Base-by-base conservation (phyloP, 73 alveolate species). In the Blepharisma japonicum region DNA sequence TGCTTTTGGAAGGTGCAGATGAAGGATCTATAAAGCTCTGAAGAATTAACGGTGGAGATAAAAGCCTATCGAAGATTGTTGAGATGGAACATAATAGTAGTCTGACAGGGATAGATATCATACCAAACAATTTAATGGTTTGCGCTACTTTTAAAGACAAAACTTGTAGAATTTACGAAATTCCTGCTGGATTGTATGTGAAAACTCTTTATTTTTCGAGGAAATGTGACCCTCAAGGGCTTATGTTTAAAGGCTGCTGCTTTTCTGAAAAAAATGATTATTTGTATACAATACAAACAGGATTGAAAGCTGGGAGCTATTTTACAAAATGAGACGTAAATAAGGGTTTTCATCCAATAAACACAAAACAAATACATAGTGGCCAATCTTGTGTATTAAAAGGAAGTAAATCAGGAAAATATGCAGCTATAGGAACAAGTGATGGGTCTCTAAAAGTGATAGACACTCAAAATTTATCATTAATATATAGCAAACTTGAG, bases 361-460 rank as follows among this genome's bases (percentile, higher is more conserved):
- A 70, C 32, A 14, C 80, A 18, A 23, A 18, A n/a, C 18, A 47
- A 45, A 45, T 70, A 1, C 27, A n/a, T 9, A 70, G 27, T 70
- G 21, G 55, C 5, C 20, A 48, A 23, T n/a, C 66, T 9, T 9
- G 47, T 18, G 14, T n/a, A 9, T 9, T 25, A 45, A 47, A 39
- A n/a, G 32, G 14, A 39, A 45, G 68, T 4, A 70, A 45, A 70
- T 11, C 38, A n/a, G 80, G 80, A 9, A 45, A 70, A 47, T 38
- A 9, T 18, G 42, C 66, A 47, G 80, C 47, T 1, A 45, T 70
- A 7, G 80, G 80, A 70, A 70, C 76, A n/a, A n/a, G 68, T 45
- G 71, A 23, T 38, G 80, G 80, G 23, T 9, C n/a, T 18, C 11
- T 70, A 39, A 70, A 18, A 9, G 21, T 70, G 27, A 45, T 45